phyloP scores from a whole-genome alignment of 192 early-diverging fungal genomes.

The Coemansia sp. region DNA sequence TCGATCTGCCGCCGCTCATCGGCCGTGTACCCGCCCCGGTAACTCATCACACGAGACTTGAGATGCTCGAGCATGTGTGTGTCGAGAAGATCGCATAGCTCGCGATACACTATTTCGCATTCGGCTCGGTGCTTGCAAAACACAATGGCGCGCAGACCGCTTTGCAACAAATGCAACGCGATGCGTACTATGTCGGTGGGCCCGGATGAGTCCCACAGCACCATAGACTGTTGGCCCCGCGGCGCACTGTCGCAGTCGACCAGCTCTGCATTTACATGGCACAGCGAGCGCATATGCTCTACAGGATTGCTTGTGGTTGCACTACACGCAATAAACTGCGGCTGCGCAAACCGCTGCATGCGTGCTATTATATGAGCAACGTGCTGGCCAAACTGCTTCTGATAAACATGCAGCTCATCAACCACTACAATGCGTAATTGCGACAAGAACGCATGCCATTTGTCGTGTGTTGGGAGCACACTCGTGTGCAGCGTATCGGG shows the following conservation, averaged over 20 bases:
- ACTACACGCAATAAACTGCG: conserved; percentile 67
- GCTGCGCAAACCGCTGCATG: conserved; percentile 58
- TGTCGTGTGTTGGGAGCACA: conserved; percentile 59
- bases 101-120: conserved; percentile 54
- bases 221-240: conserved; percentile 15
- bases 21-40: conserved; percentile 74
- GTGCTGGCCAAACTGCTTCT: conserved; percentile 66
- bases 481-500: conserved; percentile 77
- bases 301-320: conserved; percentile 68
- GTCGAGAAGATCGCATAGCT: conserved; percentile 18
- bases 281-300: conserved; percentile 19
- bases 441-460: conserved; percentile 62
- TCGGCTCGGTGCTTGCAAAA: conserved; percentile 56
- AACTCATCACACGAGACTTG: conserved; percentile 56
- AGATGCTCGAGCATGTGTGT: background rate
- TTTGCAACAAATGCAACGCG: conserved; percentile 32
- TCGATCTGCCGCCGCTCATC: conserved; percentile 71
- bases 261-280: conserved; percentile 1
- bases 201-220: conserved; percentile 20
- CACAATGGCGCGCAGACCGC: conserved; percentile 52
- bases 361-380: conserved; percentile 65
- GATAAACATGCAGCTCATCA: conserved; percentile 77
- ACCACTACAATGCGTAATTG: conserved; percentile 65
- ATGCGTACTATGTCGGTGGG: conserved; percentile 34
- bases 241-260: conserved; percentile 29